Conservation (phyloP, 164 flowering plant genomes). For the Piper longum region DNA sequence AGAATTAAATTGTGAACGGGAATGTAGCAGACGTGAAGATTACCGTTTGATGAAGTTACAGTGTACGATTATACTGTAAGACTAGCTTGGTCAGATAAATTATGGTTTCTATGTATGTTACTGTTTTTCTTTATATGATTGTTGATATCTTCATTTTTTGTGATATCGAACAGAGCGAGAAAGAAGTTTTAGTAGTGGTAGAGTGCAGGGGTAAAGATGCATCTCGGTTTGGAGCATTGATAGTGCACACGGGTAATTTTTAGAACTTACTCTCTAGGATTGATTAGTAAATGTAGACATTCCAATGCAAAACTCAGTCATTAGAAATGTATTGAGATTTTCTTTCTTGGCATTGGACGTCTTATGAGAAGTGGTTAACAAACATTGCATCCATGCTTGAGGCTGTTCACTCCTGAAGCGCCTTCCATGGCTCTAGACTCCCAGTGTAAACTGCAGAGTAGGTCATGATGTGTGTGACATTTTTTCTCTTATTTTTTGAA, state of each 20-base stretch:
- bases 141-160: not conserved
- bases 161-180: conserved; percentile 37
- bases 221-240: conserved; percentile 63
- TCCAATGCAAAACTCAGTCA: too few relatives aligned
- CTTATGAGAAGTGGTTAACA: too few relatives aligned
- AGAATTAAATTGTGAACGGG: conserved; percentile 82
- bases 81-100: not conserved
- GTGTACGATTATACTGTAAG: conserved; percentile 64
- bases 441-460: too few relatives aligned
- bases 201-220: conserved; percentile 98
- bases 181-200: conserved; percentile 51
- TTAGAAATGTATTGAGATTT: too few relatives aligned
- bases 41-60: conserved; percentile 77
- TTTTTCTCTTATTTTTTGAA: too few relatives aligned
- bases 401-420: too few relatives aligned
- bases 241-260: conserved; percentile 84
- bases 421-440: too few relatives aligned
- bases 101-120: not conserved
- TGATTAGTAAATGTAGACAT: not conserved
- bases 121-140: not conserved
- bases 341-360: too few relatives aligned
- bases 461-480: too few relatives aligned
- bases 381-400: too few relatives aligned
- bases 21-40: conserved; percentile 99
- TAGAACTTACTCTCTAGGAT: not conserved